Percentiles rank a stretch among this genome's conserved stretches.
These are phyloP conservation scores for Friedmanniomyces simplex DNA, from an alignment of 495 filamentous ascomycete species.

Conservation along the genomic window DNA sequence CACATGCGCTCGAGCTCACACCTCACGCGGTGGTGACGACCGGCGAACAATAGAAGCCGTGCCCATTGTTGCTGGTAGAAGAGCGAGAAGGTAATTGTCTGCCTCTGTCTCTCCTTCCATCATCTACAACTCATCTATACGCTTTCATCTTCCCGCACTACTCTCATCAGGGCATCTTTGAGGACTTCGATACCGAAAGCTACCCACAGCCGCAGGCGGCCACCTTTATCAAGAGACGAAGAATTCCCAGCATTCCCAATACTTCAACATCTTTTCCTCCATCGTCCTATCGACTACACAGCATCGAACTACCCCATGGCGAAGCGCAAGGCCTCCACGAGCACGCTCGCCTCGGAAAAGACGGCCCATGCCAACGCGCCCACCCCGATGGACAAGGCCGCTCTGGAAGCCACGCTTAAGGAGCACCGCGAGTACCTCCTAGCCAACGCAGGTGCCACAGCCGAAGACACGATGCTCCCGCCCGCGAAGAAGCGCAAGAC, in stretches of 20 bases:
- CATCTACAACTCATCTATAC: no score
- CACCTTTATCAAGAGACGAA: no score
- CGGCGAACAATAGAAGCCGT: no score
- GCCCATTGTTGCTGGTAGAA: no score
- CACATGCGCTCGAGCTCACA: no score
- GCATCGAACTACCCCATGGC: neutral
- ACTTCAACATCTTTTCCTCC: neutral
- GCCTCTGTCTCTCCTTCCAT: no score
- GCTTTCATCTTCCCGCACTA: no score
- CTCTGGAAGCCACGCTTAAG: neutral
- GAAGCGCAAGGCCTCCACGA: neutral
- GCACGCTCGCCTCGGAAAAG: neutral
- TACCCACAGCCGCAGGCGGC: neutral
- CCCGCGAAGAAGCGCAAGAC: slow-evolving; percentile 2
- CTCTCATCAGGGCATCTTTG: neutral
- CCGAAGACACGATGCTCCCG: neutral
- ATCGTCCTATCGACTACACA: neutral
- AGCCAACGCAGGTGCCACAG: neutral
- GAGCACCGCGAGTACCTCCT: slow-evolving; percentile 5
- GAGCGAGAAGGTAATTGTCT: no score
- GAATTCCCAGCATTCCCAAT: neutral
- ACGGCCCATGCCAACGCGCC: neutral
- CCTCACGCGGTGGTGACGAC: no score
- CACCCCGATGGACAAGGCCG: neutral
- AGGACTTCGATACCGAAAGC: neutral